phyloP scores from a whole-genome alignment of 2,329 filamentous ascomycete species.

The Pyrenophora teres region DNA sequence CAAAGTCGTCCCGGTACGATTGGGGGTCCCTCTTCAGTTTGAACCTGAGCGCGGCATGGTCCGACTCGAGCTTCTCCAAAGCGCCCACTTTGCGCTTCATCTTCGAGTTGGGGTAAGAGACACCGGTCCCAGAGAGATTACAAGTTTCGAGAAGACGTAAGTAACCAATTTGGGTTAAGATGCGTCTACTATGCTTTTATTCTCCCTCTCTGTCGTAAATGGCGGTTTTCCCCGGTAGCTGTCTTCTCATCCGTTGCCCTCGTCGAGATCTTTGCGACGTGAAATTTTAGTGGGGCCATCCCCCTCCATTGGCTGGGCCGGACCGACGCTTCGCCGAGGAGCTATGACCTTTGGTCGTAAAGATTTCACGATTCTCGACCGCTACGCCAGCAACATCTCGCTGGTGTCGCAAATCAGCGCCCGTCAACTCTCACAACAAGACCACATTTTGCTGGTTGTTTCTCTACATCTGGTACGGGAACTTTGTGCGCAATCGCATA shows the following conservation, averaged over 20 bases:
- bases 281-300: slow-evolving; percentile 23
- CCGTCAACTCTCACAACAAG: slow-evolving; percentile 3
- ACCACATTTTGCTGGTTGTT: neutral
- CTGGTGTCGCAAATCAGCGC: slow-evolving; percentile 8
- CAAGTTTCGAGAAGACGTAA: too few relatives aligned
- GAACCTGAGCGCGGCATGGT: slow-evolving; percentile 77
- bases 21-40: slow-evolving; percentile 71
- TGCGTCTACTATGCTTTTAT: too few relatives aligned
- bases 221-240: neutral
- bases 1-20: slow-evolving; percentile 82
- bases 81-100: slow-evolving; percentile 89
- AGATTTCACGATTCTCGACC: slow-evolving; percentile 12
- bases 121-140: neutral
- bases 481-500: neutral
- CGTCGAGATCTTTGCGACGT: slow-evolving; percentile 18
- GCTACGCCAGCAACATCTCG: slow-evolving; percentile 1
- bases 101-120: neutral
- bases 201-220: too few relatives aligned
- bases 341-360: slow-evolving; percentile 16
- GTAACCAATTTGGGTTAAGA: too few relatives aligned
- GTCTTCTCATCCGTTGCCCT: neutral
- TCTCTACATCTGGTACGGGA: too few relatives aligned
- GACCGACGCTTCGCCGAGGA: slow-evolving; percentile 19
- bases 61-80: slow-evolving; percentile 90
- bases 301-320: slow-evolving; percentile 15